Evolutionary conservation across 106 monocot species (phyloP), one percentile per base, ranked within the genome.

Genomic region (Acanthochlamys bracteata): DNA sequence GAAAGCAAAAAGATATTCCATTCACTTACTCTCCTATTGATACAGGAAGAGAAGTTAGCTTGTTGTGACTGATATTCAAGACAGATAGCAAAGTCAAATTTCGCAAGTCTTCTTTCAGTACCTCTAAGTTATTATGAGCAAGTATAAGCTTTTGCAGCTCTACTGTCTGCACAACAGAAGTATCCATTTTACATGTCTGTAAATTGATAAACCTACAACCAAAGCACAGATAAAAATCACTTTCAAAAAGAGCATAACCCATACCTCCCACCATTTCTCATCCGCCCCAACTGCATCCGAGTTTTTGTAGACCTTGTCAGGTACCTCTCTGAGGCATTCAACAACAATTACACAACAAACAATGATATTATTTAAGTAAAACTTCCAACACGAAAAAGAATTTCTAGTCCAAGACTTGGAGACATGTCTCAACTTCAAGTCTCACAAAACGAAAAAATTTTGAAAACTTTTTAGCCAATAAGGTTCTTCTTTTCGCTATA

Each of bases 201-300:
- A 19, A 8, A 54, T 54, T 8, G 10, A 17, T 6, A 54, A 7
- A 54, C n/a, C n/a, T n/a, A n/a, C n/a, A n/a, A n/a, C n/a, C n/a
- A n/a, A n/a, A n/a, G 45, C 45, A 46, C 19, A 19, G 19, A 54
- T 19, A 54, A 7, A 54, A 19, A n/a, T 54, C 10, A 11, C 19
- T 10, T 8, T n/a, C 11, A n/a, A 10, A 10, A 16, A 39, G 14
- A 40, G 4, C 19, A 43, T 25, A 43, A 66, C 41, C 20, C 54
- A 23, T 80, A 96, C 96, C 96, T 96, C 96, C 96, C 96, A 96
- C 96, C 96, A 96, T 62, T 96, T 96, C 20, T 91, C 96, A 70
- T 79, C 96, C 63, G 78, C 84, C 0, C 76, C 79, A 25, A 76
- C 75, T 10, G 84, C 78, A 55, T 85, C 87, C 75, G 90, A 82